Conservation (phyloP, 2,329 filamentous ascomycete species). For the Fusarium bulbicola region DNA sequence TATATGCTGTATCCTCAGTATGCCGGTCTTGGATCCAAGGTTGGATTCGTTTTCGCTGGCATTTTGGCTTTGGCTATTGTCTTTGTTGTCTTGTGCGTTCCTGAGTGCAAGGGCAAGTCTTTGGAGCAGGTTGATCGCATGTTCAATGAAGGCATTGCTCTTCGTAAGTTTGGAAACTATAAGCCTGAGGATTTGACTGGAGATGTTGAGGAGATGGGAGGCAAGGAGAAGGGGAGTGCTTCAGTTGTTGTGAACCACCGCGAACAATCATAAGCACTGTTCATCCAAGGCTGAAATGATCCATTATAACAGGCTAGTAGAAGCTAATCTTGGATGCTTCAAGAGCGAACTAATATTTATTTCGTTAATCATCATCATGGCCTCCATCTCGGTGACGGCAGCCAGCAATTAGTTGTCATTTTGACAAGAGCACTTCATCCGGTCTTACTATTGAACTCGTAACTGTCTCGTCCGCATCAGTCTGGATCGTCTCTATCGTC, state of each 20-base stretch:
- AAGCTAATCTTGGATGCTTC: accelerated
- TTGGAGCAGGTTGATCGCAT: conserved; percentile 33
- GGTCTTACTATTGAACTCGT: neutral
- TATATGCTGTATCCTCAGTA: conserved; percentile 31
- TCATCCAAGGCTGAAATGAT: neutral
- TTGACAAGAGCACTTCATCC: neutral
- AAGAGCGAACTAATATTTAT: accelerated
- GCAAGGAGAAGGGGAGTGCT: neutral
- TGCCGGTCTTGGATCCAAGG: conserved; percentile 16
- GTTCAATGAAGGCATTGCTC: conserved; percentile 21
- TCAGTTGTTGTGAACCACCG: neutral
- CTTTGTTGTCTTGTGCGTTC: conserved; percentile 30
- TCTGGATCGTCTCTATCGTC: neutral
- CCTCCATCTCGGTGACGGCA: neutral
- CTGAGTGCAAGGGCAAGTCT: conserved; percentile 35
- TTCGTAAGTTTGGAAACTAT: conserved; percentile 31
- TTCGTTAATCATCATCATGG: neutral
- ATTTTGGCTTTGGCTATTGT: conserved; percentile 1
- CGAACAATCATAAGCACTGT: neutral
- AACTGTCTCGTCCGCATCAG: neutral
- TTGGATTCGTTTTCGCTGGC: conserved; percentile 36
- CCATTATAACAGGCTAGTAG: accelerated
- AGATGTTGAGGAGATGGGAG: neutral
- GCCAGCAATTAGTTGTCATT: neutral
- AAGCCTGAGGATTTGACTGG: conserved; percentile 15